Evolutionary conservation across 108 stramenopile species (phyloP).

Genomic region (Skeletonema grethae): DNA sequence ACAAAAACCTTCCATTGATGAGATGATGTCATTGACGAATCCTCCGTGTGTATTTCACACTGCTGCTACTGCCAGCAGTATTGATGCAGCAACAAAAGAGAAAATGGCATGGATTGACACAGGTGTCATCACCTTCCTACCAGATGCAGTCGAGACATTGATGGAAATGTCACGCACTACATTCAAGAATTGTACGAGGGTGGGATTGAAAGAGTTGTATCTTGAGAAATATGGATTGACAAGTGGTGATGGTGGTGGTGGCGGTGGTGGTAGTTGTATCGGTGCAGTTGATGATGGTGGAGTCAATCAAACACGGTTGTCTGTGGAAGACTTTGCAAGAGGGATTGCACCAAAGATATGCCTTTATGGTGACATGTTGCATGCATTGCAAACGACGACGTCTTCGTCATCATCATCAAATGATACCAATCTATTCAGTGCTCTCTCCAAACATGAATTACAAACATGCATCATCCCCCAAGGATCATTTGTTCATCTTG

Average conservation of each 20-base stretch:
- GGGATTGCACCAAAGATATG: slow-evolving; percentile 22
- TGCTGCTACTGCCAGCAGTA: neutral
- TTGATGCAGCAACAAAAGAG: neutral
- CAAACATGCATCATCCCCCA: slow-evolving; percentile 46
- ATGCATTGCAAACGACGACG: slow-evolving; percentile 37
- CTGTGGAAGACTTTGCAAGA: slow-evolving; percentile 46
- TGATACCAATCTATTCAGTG: slow-evolving; percentile 16
- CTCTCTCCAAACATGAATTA: slow-evolving; percentile 46
- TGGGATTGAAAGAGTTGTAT: slow-evolving; percentile 48
- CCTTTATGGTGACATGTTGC: slow-evolving; percentile 39
- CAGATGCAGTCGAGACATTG: slow-evolving; percentile 52
- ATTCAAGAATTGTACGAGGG: slow-evolving; percentile 46
- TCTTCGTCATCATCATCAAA: neutral
- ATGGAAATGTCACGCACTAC: slow-evolving; percentile 34
- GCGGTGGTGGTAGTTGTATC: too few relatives aligned
- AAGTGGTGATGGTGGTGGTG: neutral
- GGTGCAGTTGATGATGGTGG: too few relatives aligned
- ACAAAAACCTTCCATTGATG: slow-evolving; percentile 71
- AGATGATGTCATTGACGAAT: slow-evolving; percentile 32
- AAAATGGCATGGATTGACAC: slow-evolving; percentile 80
- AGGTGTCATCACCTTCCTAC: slow-evolving; percentile 72
- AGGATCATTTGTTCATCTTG: slow-evolving; percentile 75
- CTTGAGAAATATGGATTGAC: slow-evolving; percentile 2
- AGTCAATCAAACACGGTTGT: neutral
- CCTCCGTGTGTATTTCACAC: slow-evolving; percentile 23